Percentiles rank a stretch among this genome's conserved stretches.
Evolutionary conservation across 106 monocot species (phyloP).

Genomic region (Platanthera guangdongensis): DNA sequence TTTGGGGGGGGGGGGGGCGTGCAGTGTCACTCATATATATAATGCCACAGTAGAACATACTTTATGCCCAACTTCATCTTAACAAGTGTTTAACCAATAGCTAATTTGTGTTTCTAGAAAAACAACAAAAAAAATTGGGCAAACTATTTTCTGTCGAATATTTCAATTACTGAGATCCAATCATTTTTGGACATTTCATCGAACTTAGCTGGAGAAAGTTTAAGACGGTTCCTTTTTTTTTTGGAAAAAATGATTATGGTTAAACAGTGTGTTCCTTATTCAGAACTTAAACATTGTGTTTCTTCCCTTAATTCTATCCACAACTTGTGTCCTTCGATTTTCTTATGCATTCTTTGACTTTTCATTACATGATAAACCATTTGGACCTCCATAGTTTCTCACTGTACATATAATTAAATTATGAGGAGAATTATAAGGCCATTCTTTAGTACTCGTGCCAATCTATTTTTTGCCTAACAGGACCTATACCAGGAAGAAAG

Average conservation of each 20-base stretch:
- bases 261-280: neutral
- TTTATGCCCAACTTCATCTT: too few relatives aligned
- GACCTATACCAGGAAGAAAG: slow-evolving; percentile 83
- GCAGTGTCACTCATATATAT: too few relatives aligned
- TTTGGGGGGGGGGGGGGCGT: too few relatives aligned
- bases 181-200: neutral
- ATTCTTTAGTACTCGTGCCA: neutral
- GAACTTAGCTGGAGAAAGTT: neutral
- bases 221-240: neutral
- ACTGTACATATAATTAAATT: neutral
- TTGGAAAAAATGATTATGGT: neutral
- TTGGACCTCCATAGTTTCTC: neutral
- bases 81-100: too few relatives aligned
- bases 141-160: neutral
- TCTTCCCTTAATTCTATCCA: neutral
- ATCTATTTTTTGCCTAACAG: slow-evolving; percentile 21
- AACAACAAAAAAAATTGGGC: neutral
- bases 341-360: neutral
- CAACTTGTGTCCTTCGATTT: neutral
- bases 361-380: neutral
- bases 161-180: neutral
- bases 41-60: too few relatives aligned
- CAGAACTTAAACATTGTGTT: neutral
- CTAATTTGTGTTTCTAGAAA: too few relatives aligned
- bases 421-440: neutral